Evolutionary conservation across 2,329 filamentous ascomycete genomes (phyloP).

Genomic region (Bipolaris cookei): DNA sequence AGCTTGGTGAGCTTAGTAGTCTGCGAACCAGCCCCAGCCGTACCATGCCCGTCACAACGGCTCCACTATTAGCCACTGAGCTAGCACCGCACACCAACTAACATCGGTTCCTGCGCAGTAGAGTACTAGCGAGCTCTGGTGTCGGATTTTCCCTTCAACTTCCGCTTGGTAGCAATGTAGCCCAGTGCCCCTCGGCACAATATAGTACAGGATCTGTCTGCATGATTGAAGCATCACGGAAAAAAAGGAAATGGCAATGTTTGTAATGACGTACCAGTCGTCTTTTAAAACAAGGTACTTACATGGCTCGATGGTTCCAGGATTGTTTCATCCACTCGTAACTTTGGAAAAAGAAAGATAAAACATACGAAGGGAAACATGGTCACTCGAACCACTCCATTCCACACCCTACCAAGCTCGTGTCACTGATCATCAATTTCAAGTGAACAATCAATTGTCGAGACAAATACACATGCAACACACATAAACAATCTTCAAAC

Average conservation of each 20-base stretch:
- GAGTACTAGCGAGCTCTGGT: background rate
- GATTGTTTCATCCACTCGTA: too few relatives aligned
- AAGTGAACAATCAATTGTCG: too few relatives aligned
- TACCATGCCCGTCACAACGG: slow-evolving; percentile 2
- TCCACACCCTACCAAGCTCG: too few relatives aligned
- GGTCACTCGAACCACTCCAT: background rate
- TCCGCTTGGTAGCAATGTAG: too few relatives aligned
- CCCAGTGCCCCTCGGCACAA: background rate
- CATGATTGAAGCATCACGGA: background rate
- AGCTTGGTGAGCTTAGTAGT: slow-evolving; percentile 6
- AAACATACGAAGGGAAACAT: background rate
- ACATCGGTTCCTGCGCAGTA: background rate
- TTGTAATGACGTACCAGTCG: background rate
- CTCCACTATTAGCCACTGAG: slow-evolving; percentile 3
- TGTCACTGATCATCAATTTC: too few relatives aligned
- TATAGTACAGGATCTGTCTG: background rate
- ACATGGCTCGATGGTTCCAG: background rate
- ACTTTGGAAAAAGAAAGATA: background rate
- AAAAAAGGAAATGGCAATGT: background rate
- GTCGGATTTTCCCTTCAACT: background rate
- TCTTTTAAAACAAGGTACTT: background rate
- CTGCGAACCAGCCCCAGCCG: slow-evolving; percentile 3
- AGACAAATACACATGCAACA: background rate
- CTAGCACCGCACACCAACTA: background rate
- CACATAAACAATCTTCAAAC: background rate